Conservation (phyloP, 768 basidiomycete species). For the Punctularia strigosozonata region DNA sequence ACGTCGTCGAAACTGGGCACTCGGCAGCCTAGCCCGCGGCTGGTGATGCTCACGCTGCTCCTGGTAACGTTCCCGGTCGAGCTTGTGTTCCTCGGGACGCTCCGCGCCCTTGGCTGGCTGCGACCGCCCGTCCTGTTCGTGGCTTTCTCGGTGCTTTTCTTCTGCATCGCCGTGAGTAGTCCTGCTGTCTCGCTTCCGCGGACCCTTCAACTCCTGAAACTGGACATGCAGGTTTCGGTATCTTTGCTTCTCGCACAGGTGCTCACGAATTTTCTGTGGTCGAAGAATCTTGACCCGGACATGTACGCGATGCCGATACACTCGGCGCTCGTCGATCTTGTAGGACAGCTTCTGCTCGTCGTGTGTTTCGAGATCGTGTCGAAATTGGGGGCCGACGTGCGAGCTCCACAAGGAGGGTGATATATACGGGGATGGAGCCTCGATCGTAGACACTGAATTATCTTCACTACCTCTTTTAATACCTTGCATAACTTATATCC, state of each 20-base stretch:
- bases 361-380: slow-evolving; percentile 61
- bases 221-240: slow-evolving; percentile 45
- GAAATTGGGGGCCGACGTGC: slow-evolving; percentile 17
- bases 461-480: too few relatives aligned
- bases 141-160: slow-evolving; percentile 54
- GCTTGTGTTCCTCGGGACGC: slow-evolving; percentile 56
- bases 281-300: slow-evolving; percentile 70
- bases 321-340: slow-evolving; percentile 77
- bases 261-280: slow-evolving; percentile 74
- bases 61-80: slow-evolving; percentile 73
- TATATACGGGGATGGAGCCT: too few relatives aligned
- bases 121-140: slow-evolving; percentile 58
- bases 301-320: slow-evolving; percentile 91
- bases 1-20: slow-evolving; percentile 2
- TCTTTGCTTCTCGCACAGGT: slow-evolving; percentile 57
- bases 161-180: slow-evolving; percentile 62
- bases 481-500: too few relatives aligned
- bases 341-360: slow-evolving; percentile 74
- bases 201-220: slow-evolving; percentile 1
- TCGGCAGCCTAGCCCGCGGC: slow-evolving; percentile 22
- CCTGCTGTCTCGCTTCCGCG: slow-evolving; percentile 1
- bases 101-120: slow-evolving; percentile 69
- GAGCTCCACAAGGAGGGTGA: too few relatives aligned
- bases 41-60: slow-evolving; percentile 61
- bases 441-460: too few relatives aligned